These are phyloP conservation scores for Claviceps quebecensis DNA, from an alignment of 2,329 filamentous ascomycete genomes.

Conservation along the genomic window DNA sequence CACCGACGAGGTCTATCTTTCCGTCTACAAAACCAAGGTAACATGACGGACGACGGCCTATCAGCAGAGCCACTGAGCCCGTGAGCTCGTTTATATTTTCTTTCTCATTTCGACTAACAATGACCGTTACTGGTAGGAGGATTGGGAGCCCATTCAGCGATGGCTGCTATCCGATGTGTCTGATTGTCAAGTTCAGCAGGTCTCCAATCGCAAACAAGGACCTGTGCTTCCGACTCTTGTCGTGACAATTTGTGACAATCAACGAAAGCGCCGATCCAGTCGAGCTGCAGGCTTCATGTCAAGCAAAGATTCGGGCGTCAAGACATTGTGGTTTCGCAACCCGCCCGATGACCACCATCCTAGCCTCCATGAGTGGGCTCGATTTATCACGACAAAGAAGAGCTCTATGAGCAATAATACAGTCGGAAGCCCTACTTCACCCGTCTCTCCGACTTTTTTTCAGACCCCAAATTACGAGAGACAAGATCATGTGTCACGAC, in stretches of 20 bases:
- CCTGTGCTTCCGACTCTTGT: constrained; percentile 45
- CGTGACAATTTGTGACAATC: constrained; percentile 43
- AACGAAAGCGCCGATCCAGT: constrained; percentile 51
- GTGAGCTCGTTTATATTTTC: not conserved
- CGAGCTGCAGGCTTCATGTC: constrained; percentile 42
- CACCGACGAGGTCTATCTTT: constrained; percentile 33
- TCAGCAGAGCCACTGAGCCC: too few species aligned
- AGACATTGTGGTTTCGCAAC: constrained; percentile 42
- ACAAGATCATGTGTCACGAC: constrained; percentile 28
- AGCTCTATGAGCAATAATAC: constrained; percentile 26
- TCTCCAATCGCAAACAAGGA: constrained; percentile 48
- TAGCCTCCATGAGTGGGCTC: constrained; percentile 45
- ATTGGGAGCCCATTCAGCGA: constrained; percentile 39
- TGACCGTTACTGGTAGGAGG: constrained; percentile 22
- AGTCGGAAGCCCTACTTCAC: constrained; percentile 35
- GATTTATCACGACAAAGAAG: constrained; percentile 34
- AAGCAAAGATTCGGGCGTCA: constrained; percentile 34
- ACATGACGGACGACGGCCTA: not conserved
- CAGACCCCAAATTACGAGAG: constrained; percentile 26
- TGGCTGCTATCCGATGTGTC: constrained; percentile 37
- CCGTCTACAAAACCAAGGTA: constrained; percentile 44
- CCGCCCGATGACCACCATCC: constrained; percentile 35
- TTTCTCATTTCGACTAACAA: not conserved
- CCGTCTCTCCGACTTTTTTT: constrained; percentile 41
- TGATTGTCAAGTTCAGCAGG: constrained; percentile 43